Evolutionary conservation across 2,329 filamentous ascomycete genomes (phyloP).

Genomic region (Microsporum audouinii): DNA sequence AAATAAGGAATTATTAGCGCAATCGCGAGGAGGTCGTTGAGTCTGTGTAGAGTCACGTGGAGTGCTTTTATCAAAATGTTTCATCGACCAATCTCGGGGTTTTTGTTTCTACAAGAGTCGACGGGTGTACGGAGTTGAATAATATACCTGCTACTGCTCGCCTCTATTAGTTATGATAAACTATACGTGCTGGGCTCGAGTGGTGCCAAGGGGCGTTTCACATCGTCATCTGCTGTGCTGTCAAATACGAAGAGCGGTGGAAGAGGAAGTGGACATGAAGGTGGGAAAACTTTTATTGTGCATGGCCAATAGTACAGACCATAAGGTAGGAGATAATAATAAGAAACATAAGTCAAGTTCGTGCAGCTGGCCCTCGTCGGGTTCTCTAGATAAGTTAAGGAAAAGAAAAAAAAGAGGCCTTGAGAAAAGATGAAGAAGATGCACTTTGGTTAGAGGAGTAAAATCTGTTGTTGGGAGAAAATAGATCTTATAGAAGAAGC

Average conservation of each 20-base stretch:
- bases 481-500: background rate
- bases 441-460: background rate
- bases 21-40: background rate
- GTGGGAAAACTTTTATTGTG: background rate
- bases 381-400: background rate
- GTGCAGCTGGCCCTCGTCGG: background rate
- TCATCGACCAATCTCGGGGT: background rate
- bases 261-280: background rate
- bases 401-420: background rate
- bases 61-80: background rate
- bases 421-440: background rate
- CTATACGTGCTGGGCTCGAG: background rate
- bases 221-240: background rate
- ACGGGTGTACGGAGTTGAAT: background rate
- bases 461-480: background rate
- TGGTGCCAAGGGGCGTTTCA: background rate
- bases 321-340: no score
- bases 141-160: background rate
- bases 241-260: background rate
- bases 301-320: background rate
- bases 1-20: conserved; percentile 3
- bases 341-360: background rate
- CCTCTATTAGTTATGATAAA: background rate
- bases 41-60: background rate
- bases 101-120: background rate